A percentile compares a stretch with the other conserved stretches of the same genome.
phyloP scores from a whole-genome alignment of 768 basidiomycete genomes.

The Gautieria morchelliformis region DNA sequence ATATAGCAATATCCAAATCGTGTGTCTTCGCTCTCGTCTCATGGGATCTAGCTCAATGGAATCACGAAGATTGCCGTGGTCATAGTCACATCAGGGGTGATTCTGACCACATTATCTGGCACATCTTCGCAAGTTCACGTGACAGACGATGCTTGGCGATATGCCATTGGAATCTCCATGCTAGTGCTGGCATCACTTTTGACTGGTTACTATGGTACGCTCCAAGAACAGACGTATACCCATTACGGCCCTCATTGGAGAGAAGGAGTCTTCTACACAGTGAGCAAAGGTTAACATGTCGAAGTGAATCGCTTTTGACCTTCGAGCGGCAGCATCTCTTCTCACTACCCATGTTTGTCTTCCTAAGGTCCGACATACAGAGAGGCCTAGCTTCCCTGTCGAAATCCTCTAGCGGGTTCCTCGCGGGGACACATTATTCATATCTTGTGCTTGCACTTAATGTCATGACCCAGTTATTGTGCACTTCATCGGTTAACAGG shows the following conservation, averaged over 20 bases:
- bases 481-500: conserved; percentile 74
- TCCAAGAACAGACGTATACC: conserved; percentile 70
- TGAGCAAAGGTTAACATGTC: conserved; percentile 22
- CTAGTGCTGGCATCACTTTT: conserved; percentile 57
- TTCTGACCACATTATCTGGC: conserved; percentile 62
- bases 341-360: conserved; percentile 66
- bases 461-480: conserved; percentile 66
- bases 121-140: conserved; percentile 25
- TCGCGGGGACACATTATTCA: conserved; percentile 27
- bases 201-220: conserved; percentile 56
- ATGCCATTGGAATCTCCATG: conserved; percentile 60
- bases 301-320: background rate
- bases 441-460: conserved; percentile 54
- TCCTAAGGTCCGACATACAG: conserved; percentile 47
- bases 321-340: conserved; percentile 50
- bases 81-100: conserved; percentile 60
- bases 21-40: conserved; percentile 23
- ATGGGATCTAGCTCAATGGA: background rate
- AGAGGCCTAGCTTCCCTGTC: conserved; percentile 45
- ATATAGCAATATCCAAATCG: conserved; percentile 54
- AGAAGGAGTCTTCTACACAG: conserved; percentile 79
- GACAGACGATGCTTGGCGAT: conserved; percentile 31
- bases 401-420: conserved; percentile 20
- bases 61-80: conserved; percentile 46
- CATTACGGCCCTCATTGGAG: conserved; percentile 73